Evolutionary conservation across 2,329 filamentous ascomycete genomes (phyloP).

Genomic region (Aphanoascus verrucosus): DNA sequence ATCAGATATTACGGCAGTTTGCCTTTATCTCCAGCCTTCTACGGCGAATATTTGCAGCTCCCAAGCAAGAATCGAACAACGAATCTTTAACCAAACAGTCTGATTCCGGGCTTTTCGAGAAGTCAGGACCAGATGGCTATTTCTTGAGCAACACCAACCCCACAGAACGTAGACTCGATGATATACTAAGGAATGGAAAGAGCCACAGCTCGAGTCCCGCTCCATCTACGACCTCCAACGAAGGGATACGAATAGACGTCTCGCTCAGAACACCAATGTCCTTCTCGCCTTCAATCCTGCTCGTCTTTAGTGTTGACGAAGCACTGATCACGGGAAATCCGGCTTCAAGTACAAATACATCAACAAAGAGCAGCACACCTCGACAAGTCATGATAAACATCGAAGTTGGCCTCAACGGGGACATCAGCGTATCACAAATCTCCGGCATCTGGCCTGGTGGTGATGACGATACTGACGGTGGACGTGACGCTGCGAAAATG

Average conservation of each 20-base stretch:
- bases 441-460: conserved; percentile 26
- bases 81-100: conserved; percentile 9
- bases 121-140: conserved; percentile 9
- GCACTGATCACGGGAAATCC: background rate
- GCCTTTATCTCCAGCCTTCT: conserved; percentile 33
- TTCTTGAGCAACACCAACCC: conserved; percentile 34
- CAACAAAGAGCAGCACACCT: background rate
- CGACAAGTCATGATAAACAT: conserved; percentile 27
- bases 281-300: conserved; percentile 12
- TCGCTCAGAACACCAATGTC: conserved; percentile 14
- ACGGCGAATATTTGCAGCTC: conserved; percentile 25
- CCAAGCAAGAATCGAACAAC: conserved; percentile 15
- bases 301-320: conserved; percentile 12
- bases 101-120: background rate
- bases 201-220: background rate
- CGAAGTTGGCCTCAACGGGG: conserved; percentile 33
- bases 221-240: background rate
- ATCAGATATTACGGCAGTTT: conserved; percentile 37
- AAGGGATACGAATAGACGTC: conserved; percentile 3
- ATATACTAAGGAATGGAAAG: conserved; percentile 34
- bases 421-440: conserved; percentile 30
- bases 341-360: conserved; percentile 12
- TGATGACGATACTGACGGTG: conserved; percentile 17
- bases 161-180: conserved; percentile 44
- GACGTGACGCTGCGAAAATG: conserved; percentile 16